Base-by-base conservation (phyloP, 1,284 basidiomycete species). In the Sporisorium scitamineum region DNA sequence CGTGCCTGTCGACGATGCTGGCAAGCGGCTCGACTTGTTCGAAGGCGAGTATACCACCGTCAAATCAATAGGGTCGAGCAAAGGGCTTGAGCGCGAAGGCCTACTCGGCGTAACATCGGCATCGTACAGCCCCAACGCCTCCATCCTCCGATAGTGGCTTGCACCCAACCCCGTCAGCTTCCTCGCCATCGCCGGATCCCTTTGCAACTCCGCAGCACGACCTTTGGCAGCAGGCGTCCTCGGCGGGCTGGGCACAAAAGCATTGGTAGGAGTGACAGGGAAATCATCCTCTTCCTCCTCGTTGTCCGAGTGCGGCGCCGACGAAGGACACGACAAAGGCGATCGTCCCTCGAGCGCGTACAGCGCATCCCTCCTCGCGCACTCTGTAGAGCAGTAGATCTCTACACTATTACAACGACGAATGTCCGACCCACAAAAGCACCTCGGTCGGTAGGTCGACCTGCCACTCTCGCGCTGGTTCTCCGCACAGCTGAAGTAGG, bases 241-340 rank as follows among this genome's bases (percentile, higher is more conserved):
- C 3, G 70, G 70, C 16, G 70, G 60, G 20, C 45, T 51, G 14
- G 64, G 64, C 3, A 64, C 54, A 24, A 52, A 68, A 13, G 53
- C 61, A 22, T 72, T 72, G n/a, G 64, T 72, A 2, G 70, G 70
- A 3, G 70, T 68, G 1, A 72, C 61, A 18, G 70, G 70, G 27
- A 72, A 68, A 29, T 72, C 61, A 7, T 62, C 64, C 5, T 72
- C 61, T 32, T 66, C 68, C 24, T 65, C 70, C n/a, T 66, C 70
- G 47, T 54, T 39, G 26, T 73, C 70, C 11, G 57, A 62, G 32
- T 61, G 61, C 2, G 54, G 56, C 5, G 54, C 37, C 8, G 62
- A 61, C 10, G 54, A 44, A 14, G 39, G 47, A 4, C 54, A 47
- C 3, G 51, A 48, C 7, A 34, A 32, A 2, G 65, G 70, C 27